Conservation (phyloP, 208 protist species). For the Leishmania guyanensis region DNA sequence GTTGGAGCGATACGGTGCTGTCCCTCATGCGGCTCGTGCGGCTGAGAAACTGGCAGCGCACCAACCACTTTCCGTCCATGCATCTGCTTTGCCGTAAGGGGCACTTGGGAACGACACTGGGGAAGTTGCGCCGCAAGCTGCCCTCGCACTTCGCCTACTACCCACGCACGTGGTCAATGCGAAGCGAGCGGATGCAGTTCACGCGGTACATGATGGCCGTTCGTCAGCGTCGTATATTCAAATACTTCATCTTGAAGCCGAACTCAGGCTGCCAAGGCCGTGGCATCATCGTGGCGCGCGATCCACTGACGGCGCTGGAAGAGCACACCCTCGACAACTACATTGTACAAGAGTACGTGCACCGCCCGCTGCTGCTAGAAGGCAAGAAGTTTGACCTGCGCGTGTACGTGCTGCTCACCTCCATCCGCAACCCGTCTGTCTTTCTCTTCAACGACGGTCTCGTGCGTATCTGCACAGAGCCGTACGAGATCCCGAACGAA, state of each 20-base stretch:
- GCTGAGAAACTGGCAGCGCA: constrained; percentile 92
- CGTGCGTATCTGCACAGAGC: constrained; percentile 93
- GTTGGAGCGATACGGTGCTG: constrained; percentile 94
- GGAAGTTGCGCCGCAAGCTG: constrained; percentile 72
- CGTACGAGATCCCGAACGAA: constrained; percentile 86
- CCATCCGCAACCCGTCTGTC: constrained; percentile 85
- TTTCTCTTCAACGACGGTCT: constrained; percentile 95
- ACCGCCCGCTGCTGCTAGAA: constrained; percentile 90
- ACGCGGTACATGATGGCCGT: constrained; percentile 60
- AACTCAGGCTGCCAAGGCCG: constrained; percentile 92
- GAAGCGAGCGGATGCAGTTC: constrained; percentile 79
- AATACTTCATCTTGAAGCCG: constrained; percentile 96
- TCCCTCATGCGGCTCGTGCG: constrained; percentile 87
- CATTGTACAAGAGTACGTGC: constrained; percentile 95
- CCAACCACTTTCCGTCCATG: constrained; percentile 97
- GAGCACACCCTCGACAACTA: constrained; percentile 80
- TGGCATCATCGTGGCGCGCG: constrained; percentile 92
- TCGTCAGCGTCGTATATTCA: constrained; percentile 42
- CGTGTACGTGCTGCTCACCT: constrained; percentile 95
- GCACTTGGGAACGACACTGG: constrained; percentile 92
- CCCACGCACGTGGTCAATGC: constrained; percentile 89
- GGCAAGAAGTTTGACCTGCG: constrained; percentile 96
- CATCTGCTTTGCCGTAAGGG: constrained; percentile 93
- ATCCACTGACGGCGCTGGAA: constrained; percentile 79
- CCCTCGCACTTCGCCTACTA: constrained; percentile 91